Evolutionary conservation across 305 asterid genomes (phyloP).

Genomic region (Euphrasia arctica): DNA sequence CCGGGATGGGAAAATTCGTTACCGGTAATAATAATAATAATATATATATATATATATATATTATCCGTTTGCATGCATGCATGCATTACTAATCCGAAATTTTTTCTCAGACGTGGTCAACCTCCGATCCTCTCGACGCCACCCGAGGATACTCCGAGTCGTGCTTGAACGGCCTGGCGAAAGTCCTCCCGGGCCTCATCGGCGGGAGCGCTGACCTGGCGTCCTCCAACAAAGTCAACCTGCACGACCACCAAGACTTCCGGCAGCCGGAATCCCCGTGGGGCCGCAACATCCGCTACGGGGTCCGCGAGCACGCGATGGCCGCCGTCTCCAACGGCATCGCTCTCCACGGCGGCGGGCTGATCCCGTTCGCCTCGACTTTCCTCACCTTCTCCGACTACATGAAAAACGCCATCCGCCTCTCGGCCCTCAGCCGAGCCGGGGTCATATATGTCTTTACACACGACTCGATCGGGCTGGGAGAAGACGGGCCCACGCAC

Average conservation of each 20-base stretch:
- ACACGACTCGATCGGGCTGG: conserved; percentile 47
- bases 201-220: conserved; percentile 62
- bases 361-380: conserved; percentile 52
- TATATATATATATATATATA: too few species aligned
- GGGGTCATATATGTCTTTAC: conserved; percentile 50
- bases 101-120: conserved; percentile 38
- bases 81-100: not conserved
- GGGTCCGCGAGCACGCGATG: conserved; percentile 55
- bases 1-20: conserved; percentile 53
- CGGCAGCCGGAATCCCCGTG: conserved; percentile 31
- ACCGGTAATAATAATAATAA: conserved; percentile 31
- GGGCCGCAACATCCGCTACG: conserved; percentile 49
- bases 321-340: conserved; percentile 52
- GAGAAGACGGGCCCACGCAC: conserved; percentile 57
- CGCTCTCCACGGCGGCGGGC: conserved; percentile 44
- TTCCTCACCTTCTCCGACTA: conserved; percentile 51
- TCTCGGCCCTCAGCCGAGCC: conserved; percentile 48
- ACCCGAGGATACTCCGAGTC: conserved; percentile 50
- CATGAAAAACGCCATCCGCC: conserved; percentile 50
- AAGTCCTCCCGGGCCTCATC: conserved; percentile 47
- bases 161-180: conserved; percentile 44
- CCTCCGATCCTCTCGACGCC: conserved; percentile 45
- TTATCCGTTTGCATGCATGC: too few species aligned
- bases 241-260: conserved; percentile 37
- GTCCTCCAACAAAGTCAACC: conserved; percentile 41